Evolutionary conservation across 2,329 filamentous ascomycete species (phyloP).

Genomic region (Arthroderma sp.): DNA sequence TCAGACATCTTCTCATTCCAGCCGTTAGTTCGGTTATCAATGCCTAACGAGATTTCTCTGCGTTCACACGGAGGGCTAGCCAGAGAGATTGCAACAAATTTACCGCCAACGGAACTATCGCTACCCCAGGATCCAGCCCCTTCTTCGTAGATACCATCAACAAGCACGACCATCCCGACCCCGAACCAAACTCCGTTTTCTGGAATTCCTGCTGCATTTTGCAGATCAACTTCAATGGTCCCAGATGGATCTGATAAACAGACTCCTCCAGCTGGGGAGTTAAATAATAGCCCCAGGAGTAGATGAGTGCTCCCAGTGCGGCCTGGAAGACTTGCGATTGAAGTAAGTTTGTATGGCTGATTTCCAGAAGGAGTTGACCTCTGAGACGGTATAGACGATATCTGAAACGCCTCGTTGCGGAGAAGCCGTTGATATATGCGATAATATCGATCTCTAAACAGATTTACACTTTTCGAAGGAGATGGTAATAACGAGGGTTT

Average conservation of each 20-base stretch:
- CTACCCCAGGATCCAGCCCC: constrained; percentile 57
- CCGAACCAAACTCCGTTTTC: constrained; percentile 83
- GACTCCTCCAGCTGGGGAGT: constrained; percentile 68
- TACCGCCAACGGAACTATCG: constrained; percentile 81
- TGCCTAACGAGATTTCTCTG: constrained; percentile 63
- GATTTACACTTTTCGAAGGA: constrained; percentile 65
- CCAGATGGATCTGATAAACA: constrained; percentile 79
- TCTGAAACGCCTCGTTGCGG: constrained; percentile 85
- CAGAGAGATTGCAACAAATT: constrained; percentile 80
- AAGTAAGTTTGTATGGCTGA: constrained; percentile 72
- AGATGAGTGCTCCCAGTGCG: constrained; percentile 75
- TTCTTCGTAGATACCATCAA: constrained; percentile 81
- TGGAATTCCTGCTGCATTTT: constrained; percentile 67
- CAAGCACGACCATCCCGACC: constrained; percentile 88
- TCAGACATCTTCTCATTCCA: constrained; percentile 22
- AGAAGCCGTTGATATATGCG: constrained; percentile 84
- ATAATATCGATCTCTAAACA: constrained; percentile 84
- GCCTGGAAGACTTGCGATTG: constrained; percentile 62
- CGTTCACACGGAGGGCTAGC: constrained; percentile 85
- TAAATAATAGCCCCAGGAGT: constrained; percentile 67
- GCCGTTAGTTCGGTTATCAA: constrained; percentile 36
- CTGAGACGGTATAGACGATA: constrained; percentile 54
- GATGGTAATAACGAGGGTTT: constrained; percentile 61
- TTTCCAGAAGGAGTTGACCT: constrained; percentile 34
- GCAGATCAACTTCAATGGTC: constrained; percentile 71